These are phyloP conservation scores for Hyaloperonospora brassicae DNA, from an alignment of 352 stramenopile genomes.

Conservation along the genomic window DNA sequence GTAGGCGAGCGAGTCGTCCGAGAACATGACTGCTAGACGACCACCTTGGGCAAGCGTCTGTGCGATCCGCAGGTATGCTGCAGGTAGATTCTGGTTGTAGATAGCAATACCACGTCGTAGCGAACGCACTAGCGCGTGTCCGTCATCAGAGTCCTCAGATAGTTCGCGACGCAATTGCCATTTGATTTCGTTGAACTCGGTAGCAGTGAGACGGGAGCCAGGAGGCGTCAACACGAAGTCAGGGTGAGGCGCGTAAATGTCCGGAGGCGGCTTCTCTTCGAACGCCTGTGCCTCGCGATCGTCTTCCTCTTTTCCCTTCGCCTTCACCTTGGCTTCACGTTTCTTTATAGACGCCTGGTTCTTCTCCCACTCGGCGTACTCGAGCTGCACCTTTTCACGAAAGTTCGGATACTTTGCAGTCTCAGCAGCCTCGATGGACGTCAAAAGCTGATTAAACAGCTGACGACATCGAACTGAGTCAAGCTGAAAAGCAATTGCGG, in stretches of 20 bases:
- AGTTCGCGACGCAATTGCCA: slow-evolving; percentile 79
- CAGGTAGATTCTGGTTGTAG: slow-evolving; percentile 97
- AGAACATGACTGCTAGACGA: slow-evolving; percentile 96
- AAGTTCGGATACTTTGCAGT: slow-evolving; percentile 76
- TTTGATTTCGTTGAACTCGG: slow-evolving; percentile 87
- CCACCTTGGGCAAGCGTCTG: slow-evolving; percentile 95
- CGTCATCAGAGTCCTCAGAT: slow-evolving; percentile 75
- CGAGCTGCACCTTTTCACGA: slow-evolving; percentile 91
- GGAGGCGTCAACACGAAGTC: slow-evolving; percentile 94
- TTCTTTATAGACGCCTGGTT: slow-evolving; percentile 88
- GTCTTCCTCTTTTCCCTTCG: slow-evolving; percentile 87
- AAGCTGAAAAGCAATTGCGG: slow-evolving; percentile 84
- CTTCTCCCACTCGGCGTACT: slow-evolving; percentile 83
- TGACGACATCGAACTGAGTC: slow-evolving; percentile 83
- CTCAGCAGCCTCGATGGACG: slow-evolving; percentile 68
- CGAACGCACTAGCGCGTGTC: slow-evolving; percentile 74
- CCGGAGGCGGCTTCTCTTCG: slow-evolving; percentile 73
- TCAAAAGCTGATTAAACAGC: slow-evolving; percentile 74
- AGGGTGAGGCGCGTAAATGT: slow-evolving; percentile 95
- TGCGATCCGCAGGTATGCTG: slow-evolving; percentile 93
- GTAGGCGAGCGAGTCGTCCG: slow-evolving; percentile 96
- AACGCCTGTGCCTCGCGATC: slow-evolving; percentile 77
- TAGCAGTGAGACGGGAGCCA: slow-evolving; percentile 90
- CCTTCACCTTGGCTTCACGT: slow-evolving; percentile 89
- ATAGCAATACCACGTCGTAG: slow-evolving; percentile 96